phyloP scores from a whole-genome alignment of 2,329 filamentous ascomycete genomes.

The Chaetoscypha palmicola region DNA sequence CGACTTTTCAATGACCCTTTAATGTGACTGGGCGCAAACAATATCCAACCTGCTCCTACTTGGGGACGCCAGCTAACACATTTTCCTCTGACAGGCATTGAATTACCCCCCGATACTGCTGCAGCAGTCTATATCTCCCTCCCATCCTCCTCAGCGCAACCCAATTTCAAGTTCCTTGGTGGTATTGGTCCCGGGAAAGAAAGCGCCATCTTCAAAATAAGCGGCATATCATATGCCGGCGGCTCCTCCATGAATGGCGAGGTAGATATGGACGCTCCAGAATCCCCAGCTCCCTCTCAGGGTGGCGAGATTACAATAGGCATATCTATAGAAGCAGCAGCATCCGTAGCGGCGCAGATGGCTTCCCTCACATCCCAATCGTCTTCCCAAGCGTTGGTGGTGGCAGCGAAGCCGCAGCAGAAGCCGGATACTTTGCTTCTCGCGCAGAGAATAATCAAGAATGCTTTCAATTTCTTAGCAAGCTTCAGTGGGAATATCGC shows the following conservation, averaged over 20 bases:
- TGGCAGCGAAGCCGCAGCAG: conserved; percentile 6
- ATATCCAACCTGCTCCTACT: too few species aligned
- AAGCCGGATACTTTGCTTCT: conserved; percentile 62
- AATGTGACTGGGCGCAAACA: too few species aligned
- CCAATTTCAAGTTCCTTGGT: conserved; percentile 72
- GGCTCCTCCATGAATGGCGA: conserved; percentile 36
- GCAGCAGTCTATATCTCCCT: conserved; percentile 85
- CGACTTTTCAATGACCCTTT: too few species aligned
- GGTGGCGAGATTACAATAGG: conserved; percentile 45
- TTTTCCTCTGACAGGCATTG: conserved; percentile 32
- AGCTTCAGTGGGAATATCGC: conserved; percentile 67
- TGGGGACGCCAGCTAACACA: neutral
- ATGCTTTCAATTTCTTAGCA: conserved; percentile 93
- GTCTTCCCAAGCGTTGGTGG: conserved; percentile 23
- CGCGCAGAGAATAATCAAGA: conserved; percentile 89
- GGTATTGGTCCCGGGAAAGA: conserved; percentile 86
- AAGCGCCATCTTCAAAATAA: conserved; percentile 81
- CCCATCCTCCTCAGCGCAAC: conserved; percentile 33
- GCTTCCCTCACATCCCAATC: conserved; percentile 45
- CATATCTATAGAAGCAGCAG: conserved; percentile 71
- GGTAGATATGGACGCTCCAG: conserved; percentile 26
- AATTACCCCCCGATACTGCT: conserved; percentile 67
- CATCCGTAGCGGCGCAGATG: conserved; percentile 63
- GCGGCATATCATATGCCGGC: conserved; percentile 22
- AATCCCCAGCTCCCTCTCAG: conserved; percentile 41